Percentiles rank a stretch among this genome's conserved stretches.
These are phyloP conservation scores for Suhomyces kunorum DNA, from an alignment of 1,139 yeast genomes.

Conservation along the genomic window DNA sequence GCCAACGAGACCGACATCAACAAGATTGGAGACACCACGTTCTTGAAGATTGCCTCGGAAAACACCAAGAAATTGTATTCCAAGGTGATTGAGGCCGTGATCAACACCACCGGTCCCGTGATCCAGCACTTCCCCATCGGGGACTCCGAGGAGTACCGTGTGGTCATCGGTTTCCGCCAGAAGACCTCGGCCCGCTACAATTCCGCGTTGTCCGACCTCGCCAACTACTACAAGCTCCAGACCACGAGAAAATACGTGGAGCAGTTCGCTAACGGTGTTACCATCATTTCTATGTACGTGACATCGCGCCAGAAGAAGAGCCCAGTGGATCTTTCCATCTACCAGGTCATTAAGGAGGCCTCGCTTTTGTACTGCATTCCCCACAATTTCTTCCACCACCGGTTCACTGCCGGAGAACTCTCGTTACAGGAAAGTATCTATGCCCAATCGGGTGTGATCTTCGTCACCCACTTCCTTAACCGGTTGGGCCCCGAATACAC, in stretches of 20 bases:
- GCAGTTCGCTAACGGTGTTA: slow-evolving; percentile 86
- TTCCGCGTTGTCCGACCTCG: slow-evolving; percentile 84
- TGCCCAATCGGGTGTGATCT: slow-evolving; percentile 91
- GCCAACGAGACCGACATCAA: slow-evolving; percentile 53
- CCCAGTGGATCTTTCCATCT: slow-evolving; percentile 71
- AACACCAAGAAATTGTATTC: slow-evolving; percentile 80
- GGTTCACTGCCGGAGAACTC: slow-evolving; percentile 74
- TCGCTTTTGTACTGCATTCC: slow-evolving; percentile 91
- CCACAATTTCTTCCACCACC: slow-evolving; percentile 73
- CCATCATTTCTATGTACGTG: slow-evolving; percentile 84
- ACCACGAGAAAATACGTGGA: slow-evolving; percentile 92
- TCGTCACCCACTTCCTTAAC: slow-evolving; percentile 91
- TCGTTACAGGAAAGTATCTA: slow-evolving; percentile 93
- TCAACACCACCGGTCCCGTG: slow-evolving; percentile 84
- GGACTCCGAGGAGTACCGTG: slow-evolving; percentile 75
- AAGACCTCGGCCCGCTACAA: slow-evolving; percentile 84
- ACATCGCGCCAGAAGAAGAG: slow-evolving; percentile 50
- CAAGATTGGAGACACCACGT: slow-evolving; percentile 76
- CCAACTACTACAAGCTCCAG: slow-evolving; percentile 83
- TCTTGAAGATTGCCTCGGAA: slow-evolving; percentile 73
- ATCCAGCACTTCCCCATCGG: slow-evolving; percentile 84
- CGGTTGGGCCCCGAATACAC: slow-evolving; percentile 90
- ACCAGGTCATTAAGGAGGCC: slow-evolving; percentile 93
- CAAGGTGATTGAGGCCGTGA: slow-evolving; percentile 69
- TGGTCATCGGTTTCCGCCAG: slow-evolving; percentile 86